These are phyloP conservation scores for Breynia disticha DNA, from an alignment of 441 rosid species.

Conservation along the genomic window DNA sequence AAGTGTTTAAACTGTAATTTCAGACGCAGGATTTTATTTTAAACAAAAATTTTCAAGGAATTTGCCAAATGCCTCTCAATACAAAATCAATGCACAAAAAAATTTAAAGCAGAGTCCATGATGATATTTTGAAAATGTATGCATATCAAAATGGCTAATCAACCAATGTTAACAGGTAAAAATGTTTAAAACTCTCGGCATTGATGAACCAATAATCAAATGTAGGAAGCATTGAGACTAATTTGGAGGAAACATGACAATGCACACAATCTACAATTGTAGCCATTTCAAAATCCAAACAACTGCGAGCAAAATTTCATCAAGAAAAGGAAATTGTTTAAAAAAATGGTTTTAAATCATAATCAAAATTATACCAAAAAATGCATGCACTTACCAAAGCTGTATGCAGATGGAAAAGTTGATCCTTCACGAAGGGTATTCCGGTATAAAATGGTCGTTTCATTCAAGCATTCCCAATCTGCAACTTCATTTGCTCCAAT, in stretches of 20 bases:
- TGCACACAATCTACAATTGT: too few species aligned
- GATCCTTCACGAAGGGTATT: conserved; percentile 93
- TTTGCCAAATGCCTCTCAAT: background rate
- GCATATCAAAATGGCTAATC: too few species aligned
- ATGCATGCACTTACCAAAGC: conserved; percentile 55
- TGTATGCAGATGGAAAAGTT: conserved; percentile 76
- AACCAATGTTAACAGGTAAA: too few species aligned
- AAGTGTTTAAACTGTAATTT: background rate
- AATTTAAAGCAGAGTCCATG: too few species aligned
- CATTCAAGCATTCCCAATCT: conserved; percentile 96
- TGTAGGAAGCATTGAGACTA: too few species aligned
- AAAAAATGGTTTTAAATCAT: background rate
- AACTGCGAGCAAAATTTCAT: conserved; percentile 2
- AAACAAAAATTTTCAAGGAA: background rate
- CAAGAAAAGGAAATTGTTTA: conserved; percentile 7
- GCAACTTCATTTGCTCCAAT: conserved; percentile 54
- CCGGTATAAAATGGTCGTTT: conserved; percentile 65
- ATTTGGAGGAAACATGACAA: too few species aligned
- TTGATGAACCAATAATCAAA: too few species aligned
- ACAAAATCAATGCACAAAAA: background rate
- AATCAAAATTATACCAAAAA: conserved; percentile 6
- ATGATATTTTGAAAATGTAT: too few species aligned
- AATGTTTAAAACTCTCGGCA: too few species aligned
- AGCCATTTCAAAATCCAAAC: too few species aligned
- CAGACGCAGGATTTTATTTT: background rate